Evolutionary conservation across 495 filamentous ascomycete genomes (phyloP).

Genomic region (Bombardia bombarda): DNA sequence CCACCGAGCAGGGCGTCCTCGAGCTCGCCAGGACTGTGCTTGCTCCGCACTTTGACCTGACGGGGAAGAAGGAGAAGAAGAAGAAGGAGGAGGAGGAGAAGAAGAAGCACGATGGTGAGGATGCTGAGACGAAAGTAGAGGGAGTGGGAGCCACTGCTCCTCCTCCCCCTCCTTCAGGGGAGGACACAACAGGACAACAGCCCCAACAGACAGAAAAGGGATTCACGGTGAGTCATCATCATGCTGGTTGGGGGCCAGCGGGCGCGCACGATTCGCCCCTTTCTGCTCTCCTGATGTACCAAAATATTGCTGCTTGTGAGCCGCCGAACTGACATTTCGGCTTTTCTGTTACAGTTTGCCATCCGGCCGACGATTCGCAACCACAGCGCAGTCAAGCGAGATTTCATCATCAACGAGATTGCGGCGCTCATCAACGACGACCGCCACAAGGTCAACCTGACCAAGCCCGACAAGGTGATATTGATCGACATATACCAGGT

Average conservation of each 20-base stretch:
- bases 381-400: slow-evolving; percentile 65
- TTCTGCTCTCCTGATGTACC: too few species aligned
- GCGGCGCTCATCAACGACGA: slow-evolving; percentile 48
- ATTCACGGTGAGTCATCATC: slow-evolving; percentile 5
- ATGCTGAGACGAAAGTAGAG: slow-evolving; percentile 4
- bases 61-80: too few species aligned
- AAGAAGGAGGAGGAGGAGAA: too few species aligned
- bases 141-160: slow-evolving; percentile 1
- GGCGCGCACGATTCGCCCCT: too few species aligned
- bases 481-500: slow-evolving; percentile 87
- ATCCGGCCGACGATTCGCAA: slow-evolving; percentile 80
- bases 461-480: slow-evolving; percentile 73
- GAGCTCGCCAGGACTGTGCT: slow-evolving; percentile 66
- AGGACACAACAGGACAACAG: slow-evolving; percentile 28
- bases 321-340: too few species aligned
- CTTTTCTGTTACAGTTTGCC: slow-evolving; percentile 55
- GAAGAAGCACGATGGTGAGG: background rate
- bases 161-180: background rate
- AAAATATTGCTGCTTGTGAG: background rate
- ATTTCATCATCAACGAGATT: slow-evolving; percentile 69
- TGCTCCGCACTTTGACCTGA: slow-evolving; percentile 59
- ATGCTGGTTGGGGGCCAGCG: too few species aligned
- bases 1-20: slow-evolving; percentile 65
- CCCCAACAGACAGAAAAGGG: too few species aligned
- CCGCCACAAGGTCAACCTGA: slow-evolving; percentile 76